Conservation (phyloP, 192 early-diverging fungal genomes). For the Allomyces macrogynus region DNA sequence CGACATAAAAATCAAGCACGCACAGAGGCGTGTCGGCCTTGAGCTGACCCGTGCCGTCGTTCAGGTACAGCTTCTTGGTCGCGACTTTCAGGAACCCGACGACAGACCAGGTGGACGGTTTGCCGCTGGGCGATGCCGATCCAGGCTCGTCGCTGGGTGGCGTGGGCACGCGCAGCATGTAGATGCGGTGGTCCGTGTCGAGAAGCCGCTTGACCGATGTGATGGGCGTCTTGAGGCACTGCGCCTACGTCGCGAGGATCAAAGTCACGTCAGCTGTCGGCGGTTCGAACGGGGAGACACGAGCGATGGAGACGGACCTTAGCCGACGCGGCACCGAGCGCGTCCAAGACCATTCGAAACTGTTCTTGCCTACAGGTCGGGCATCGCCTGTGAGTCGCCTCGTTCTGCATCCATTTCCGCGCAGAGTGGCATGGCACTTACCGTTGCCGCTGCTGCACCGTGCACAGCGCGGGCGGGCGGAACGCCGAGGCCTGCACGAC, state of each 20-base stretch:
- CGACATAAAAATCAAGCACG: constrained; percentile 28
- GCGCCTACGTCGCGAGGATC: background rate
- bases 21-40: constrained; percentile 20
- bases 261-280: background rate
- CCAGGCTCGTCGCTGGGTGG: background rate
- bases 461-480: background rate
- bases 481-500: background rate
- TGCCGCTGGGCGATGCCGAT: too few relatives aligned
- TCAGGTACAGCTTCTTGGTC: background rate
- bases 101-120: background rate
- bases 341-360: background rate
- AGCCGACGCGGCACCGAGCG: background rate
- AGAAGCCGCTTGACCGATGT: background rate
- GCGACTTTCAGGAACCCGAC: background rate
- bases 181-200: background rate
- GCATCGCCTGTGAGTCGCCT: background rate
- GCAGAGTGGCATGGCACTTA: background rate
- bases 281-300: background rate
- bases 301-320: background rate
- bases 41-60: constrained; percentile 17
- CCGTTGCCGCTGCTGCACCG: background rate
- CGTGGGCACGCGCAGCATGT: background rate
- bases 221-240: background rate
- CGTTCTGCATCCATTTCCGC: background rate
- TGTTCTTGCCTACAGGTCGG: background rate